Evolutionary conservation across 148 eudicot species (phyloP), one percentile per base, ranked within the genome.

Genomic region (Rhododendron mucronatum): DNA sequence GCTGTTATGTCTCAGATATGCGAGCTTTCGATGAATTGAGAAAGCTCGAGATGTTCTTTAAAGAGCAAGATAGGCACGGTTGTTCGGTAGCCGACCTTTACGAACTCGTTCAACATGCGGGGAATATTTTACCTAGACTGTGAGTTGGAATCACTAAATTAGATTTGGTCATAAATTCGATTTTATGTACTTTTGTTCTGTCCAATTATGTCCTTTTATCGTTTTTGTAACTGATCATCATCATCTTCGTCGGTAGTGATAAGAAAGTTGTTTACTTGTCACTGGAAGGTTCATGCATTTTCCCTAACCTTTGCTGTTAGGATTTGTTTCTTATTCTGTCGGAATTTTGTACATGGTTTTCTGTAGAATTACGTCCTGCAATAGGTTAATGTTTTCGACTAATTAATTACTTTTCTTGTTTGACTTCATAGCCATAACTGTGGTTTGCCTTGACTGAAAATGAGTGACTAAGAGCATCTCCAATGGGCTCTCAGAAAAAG

Each of bases 51-150:
- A 88, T 95, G 91, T 97, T 95, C 92, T 97, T 97, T 76, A 93
- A 89, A 88, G 98, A 97, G 11, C 98, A 94, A 90, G 93, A 89
- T 47, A 92, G 95, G 75, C 99, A 95, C 74, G 99, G 99, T 44
- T 93, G 97, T 88, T 85, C 95, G 1, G 91, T 97, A 33, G 88
- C 90, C 84, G 98, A 95, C 85, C 92, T 97, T 6, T 95, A 97
- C 83, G 99, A 97, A 80, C 97, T 97, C 55, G 96, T 97, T 85
- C 99, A 97, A 84, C 99, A 97, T 83, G 99, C 98, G 53, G 99
- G 99, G 75, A 97, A 97, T 84, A 91, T 97, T 45, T 91, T 97
- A 86, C 99, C 99, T 59, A 92, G 99, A 87, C 84, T 97, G 99
- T 95, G 89, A 93, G 99, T 92, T 33, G 63, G 30, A 63, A 82